Conservation (phyloP, 2,329 filamentous ascomycete genomes). For the Tolypocladium amazonense region DNA sequence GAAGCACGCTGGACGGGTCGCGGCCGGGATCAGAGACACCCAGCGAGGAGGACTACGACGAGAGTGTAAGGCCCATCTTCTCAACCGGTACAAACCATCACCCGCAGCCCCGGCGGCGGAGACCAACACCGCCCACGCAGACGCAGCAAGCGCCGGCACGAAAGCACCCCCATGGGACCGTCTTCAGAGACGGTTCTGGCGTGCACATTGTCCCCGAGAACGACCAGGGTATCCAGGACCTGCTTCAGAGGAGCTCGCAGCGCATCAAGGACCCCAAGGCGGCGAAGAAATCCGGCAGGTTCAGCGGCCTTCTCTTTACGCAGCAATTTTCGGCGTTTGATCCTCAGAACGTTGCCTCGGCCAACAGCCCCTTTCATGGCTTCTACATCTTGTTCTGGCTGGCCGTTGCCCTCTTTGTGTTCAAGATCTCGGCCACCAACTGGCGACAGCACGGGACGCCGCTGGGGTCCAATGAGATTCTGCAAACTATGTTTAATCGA, state of each 20-base stretch:
- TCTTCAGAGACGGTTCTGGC: constrained; percentile 13
- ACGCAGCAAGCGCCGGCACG: not conserved
- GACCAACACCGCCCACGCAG: not conserved
- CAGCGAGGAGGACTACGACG: constrained; percentile 36
- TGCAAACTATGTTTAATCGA: constrained; percentile 52
- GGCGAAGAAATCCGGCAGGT: constrained; percentile 13
- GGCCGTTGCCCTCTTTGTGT: constrained; percentile 52
- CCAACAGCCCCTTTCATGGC: constrained; percentile 63
- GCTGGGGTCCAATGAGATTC: constrained; percentile 61
- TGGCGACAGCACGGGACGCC: constrained; percentile 58
- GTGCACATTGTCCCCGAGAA: constrained; percentile 17
- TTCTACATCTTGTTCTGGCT: constrained; percentile 78
- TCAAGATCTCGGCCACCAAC: constrained; percentile 58
- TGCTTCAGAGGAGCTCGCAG: constrained; percentile 14
- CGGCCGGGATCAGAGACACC: constrained; percentile 24
- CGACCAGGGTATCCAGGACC: constrained; percentile 16
- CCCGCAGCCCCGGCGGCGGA: not conserved
- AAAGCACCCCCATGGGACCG: not conserved
- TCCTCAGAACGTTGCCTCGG: constrained; percentile 52
- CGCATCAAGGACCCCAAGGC: constrained; percentile 10
- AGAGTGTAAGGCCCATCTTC: constrained; percentile 19
- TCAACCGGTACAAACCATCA: constrained; percentile 4
- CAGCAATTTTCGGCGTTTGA: constrained; percentile 66
- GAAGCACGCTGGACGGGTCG: constrained; percentile 10
- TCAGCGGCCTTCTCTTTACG: constrained; percentile 54